Conservation (phyloP, 768 basidiomycete genomes). For the Suillus tomentosus region DNA sequence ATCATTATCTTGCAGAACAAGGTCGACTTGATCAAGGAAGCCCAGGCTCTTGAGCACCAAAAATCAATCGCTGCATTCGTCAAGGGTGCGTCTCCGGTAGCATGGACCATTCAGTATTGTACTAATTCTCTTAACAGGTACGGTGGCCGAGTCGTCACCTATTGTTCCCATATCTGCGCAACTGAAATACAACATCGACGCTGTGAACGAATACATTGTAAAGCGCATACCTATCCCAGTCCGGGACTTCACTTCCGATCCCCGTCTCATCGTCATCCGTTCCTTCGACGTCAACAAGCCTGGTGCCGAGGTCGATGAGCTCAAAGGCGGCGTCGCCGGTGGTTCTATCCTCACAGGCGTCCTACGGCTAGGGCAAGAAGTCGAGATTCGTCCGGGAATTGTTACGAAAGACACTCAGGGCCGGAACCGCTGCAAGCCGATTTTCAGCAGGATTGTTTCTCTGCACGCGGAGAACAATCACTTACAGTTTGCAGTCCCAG, state of each 20-base stretch:
- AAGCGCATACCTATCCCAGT: constrained; percentile 93
- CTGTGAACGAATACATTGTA: constrained; percentile 98
- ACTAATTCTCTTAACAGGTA: constrained; percentile 54
- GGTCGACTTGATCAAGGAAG: constrained; percentile 96
- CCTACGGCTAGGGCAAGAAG: constrained; percentile 85
- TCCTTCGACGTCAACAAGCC: constrained; percentile 99
- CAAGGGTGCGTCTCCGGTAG: constrained; percentile 59
- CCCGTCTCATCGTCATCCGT: constrained; percentile 96
- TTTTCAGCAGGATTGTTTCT: constrained; percentile 88
- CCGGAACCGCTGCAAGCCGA: constrained; percentile 88
- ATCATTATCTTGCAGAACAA: constrained; percentile 99
- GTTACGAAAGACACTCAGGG: constrained; percentile 94
- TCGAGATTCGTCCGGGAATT: constrained; percentile 96
- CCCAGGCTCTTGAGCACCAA: constrained; percentile 92
- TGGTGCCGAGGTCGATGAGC: constrained; percentile 93
- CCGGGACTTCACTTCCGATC: constrained; percentile 90
- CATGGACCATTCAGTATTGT: neutral
- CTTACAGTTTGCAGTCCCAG: constrained; percentile 93
- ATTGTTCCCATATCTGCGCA: constrained; percentile 99
- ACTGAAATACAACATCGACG: constrained; percentile 98
- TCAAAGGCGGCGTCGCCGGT: constrained; percentile 98
- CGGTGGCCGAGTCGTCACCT: constrained; percentile 95
- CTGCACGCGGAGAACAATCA: constrained; percentile 95
- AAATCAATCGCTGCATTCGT: constrained; percentile 96
- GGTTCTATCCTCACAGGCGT: constrained; percentile 94